Evolutionary conservation across 2,329 filamentous ascomycete genomes (phyloP).

Genomic region (Hypoxylon sp.): DNA sequence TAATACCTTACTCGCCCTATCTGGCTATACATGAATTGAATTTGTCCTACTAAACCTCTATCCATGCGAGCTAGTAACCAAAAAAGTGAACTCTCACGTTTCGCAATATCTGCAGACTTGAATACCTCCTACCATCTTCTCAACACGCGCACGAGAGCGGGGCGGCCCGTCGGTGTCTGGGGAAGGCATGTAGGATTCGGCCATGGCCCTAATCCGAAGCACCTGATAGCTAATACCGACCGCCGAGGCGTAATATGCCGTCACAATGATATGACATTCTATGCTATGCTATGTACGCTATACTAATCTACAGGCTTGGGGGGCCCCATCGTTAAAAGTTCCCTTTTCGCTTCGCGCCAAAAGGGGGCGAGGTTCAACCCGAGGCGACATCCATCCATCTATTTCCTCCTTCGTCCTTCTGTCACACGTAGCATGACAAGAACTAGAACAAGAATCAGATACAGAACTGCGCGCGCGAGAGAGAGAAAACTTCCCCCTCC

Average conservation of each 20-base stretch:
- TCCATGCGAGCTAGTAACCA: slow-evolving; percentile 7
- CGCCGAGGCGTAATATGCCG: slow-evolving; percentile 23
- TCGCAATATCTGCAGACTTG: slow-evolving; percentile 8
- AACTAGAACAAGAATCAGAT: background rate
- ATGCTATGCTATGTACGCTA: background rate
- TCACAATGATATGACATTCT: slow-evolving; percentile 21
- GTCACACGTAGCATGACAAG: slow-evolving; percentile 19
- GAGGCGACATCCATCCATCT: slow-evolving; percentile 7
- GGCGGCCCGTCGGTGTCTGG: slow-evolving; percentile 33
- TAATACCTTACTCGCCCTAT: slow-evolving; percentile 26
- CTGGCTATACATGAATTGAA: slow-evolving; percentile 25
- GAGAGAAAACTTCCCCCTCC: slow-evolving; percentile 9
- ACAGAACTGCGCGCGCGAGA: background rate
- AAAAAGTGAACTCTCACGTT: slow-evolving; percentile 10
- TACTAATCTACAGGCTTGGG: background rate
- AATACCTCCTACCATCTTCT: slow-evolving; percentile 15
- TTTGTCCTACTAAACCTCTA: slow-evolving; percentile 5
- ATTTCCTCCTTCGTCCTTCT: background rate
- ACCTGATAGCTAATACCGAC: slow-evolving; percentile 21
- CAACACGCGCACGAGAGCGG: slow-evolving; percentile 29
- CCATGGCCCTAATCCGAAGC: slow-evolving; percentile 23
- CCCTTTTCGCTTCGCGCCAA: slow-evolving; percentile 11
- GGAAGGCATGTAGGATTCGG: slow-evolving; percentile 36
- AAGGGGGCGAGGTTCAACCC: slow-evolving; percentile 7
- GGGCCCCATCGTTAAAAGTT: slow-evolving; percentile 32